Evolutionary conservation across 331 rosid species (phyloP).

Genomic region (Ulmus americana): DNA sequence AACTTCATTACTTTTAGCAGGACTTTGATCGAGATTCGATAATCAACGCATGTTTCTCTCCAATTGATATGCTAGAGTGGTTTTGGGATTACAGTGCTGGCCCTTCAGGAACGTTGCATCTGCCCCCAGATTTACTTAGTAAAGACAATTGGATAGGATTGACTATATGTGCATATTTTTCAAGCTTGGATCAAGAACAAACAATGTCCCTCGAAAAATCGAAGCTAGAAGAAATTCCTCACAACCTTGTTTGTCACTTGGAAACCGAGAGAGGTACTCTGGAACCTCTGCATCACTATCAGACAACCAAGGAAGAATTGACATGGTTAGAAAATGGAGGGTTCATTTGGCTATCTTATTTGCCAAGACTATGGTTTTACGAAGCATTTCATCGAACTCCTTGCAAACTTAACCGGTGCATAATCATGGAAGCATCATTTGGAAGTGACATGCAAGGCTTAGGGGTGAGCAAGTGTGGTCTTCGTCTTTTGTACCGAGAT

Average conservation of each 20-base stretch:
- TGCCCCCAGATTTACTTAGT: neutral
- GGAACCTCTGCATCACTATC: constrained; percentile 2
- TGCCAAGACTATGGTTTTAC: constrained; percentile 4
- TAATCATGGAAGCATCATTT: constrained; percentile 1
- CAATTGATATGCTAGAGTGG: neutral
- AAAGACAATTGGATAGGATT: neutral
- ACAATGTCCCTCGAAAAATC: neutral
- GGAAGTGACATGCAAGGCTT: constrained; percentile 5
- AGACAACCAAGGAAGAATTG: constrained; percentile 5
- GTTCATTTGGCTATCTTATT: constrained; percentile 18
- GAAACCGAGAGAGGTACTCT: neutral
- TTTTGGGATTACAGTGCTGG: neutral
- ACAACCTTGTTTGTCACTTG: constrained; percentile 7
- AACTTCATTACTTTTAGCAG: neutral
- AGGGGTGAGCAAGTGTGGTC: neutral
- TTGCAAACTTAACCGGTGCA: neutral
- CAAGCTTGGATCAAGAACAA: neutral
- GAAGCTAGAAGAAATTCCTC: neutral
- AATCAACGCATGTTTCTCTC: neutral
- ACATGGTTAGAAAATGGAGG: constrained; percentile 3
- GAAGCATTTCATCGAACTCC: neutral
- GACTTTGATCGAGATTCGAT: neutral
- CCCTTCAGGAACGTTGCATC: neutral
- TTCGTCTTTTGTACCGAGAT: neutral
- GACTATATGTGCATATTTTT: constrained; percentile 3